phyloP scores from a whole-genome alignment of 768 basidiomycete genomes.

The Mrakia hoshinonis region DNA sequence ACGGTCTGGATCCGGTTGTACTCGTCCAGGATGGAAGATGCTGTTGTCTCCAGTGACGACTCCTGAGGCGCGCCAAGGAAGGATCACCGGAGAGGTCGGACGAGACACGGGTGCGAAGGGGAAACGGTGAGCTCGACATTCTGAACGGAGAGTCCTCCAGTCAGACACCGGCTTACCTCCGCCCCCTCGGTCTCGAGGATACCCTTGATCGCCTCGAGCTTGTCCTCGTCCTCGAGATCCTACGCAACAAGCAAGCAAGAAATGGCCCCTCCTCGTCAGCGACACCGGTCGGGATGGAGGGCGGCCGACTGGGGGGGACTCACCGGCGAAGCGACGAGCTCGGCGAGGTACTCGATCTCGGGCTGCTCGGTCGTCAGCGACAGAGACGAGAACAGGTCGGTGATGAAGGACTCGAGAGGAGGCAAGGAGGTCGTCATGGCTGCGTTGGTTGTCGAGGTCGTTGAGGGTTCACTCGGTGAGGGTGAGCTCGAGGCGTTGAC shows the following conservation, averaged over 20 bases:
- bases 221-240: slow-evolving; percentile 29
- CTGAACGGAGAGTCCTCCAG: too few species aligned
- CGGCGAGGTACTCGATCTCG: slow-evolving; percentile 23
- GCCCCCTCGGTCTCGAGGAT: slow-evolving; percentile 23
- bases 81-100: too few species aligned
- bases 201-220: slow-evolving; percentile 28
- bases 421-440: not conserved
- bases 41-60: not conserved
- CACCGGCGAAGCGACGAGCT: slow-evolving; percentile 24
- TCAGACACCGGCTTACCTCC: not conserved
- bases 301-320: not conserved
- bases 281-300: not conserved
- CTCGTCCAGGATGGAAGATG: slow-evolving; percentile 18
- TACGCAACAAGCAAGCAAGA: not conserved
- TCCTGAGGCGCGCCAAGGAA: not conserved
- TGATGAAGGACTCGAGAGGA: slow-evolving; percentile 22
- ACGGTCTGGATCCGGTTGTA: slow-evolving; percentile 4
- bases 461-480: too few species aligned
- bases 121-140: slow-evolving; percentile 7
- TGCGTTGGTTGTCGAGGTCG: too few species aligned
- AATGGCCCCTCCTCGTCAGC: too few species aligned
- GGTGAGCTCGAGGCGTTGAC: too few species aligned
- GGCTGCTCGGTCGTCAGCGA: slow-evolving; percentile 5
- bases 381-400: not conserved
- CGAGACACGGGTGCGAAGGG: too few species aligned